Conservation (phyloP, 352 stramenopile genomes). For the Pseudoperonospora humuli region DNA sequence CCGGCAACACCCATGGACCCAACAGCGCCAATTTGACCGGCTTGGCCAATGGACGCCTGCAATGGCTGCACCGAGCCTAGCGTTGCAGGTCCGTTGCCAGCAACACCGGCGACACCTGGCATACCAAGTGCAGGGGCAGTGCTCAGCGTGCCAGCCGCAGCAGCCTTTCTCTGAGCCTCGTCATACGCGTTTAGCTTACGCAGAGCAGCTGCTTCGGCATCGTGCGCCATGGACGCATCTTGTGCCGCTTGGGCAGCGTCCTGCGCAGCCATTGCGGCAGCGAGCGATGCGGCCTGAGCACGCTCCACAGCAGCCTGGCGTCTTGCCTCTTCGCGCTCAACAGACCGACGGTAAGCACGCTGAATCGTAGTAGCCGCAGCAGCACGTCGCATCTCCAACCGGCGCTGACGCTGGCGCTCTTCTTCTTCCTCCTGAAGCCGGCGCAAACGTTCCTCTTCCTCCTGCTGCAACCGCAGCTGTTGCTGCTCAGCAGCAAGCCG, state of each 20-base stretch:
- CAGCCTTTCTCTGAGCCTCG: constrained; percentile 38
- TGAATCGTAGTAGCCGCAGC: constrained; percentile 62
- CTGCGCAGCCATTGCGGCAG: constrained; percentile 63
- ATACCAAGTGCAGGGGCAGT: constrained; percentile 50
- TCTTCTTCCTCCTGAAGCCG: constrained; percentile 50
- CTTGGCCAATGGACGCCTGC: constrained; percentile 56
- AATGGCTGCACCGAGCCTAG: constrained; percentile 65
- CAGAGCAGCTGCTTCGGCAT: constrained; percentile 70
- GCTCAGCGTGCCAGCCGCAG: constrained; percentile 39
- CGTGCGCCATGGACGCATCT: constrained; percentile 54
- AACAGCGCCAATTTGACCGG: constrained; percentile 67
- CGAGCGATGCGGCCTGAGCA: constrained; percentile 63
- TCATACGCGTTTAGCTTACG: constrained; percentile 60
- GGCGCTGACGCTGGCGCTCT: constrained; percentile 54
- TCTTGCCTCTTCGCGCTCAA: constrained; percentile 64
- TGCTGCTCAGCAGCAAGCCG: constrained; percentile 65
- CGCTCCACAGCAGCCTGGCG: constrained; percentile 54
- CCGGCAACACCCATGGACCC: constrained; percentile 66
- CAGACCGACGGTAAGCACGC: constrained; percentile 52
- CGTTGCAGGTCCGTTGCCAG: constrained; percentile 43
- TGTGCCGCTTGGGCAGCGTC: constrained; percentile 70
- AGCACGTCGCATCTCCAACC: constrained; percentile 43
- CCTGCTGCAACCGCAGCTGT: constrained; percentile 42
- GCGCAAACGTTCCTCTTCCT: constrained; percentile 65
- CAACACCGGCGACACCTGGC: constrained; percentile 39